Percentiles rank a stretch among this genome's conserved stretches.
These are phyloP conservation scores for Phytophthora colocasiae DNA, from an alignment of 352 stramenopile species.

Conservation along the genomic window DNA sequence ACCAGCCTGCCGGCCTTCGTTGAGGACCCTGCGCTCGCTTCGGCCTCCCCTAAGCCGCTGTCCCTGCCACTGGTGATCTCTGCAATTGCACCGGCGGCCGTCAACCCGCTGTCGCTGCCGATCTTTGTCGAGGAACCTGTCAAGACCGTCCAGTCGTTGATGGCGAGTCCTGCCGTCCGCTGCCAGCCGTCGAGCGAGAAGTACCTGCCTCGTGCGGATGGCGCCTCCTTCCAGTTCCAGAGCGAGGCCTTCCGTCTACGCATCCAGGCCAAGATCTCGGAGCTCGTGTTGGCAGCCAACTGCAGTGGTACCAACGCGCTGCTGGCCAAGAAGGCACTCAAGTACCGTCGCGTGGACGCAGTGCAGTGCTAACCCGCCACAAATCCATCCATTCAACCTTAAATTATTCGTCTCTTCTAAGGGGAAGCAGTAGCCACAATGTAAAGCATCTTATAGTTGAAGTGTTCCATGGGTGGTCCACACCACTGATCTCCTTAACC, in stretches of 20 bases:
- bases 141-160: constrained; percentile 1
- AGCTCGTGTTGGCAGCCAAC: constrained; percentile 28
- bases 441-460: too few relatives aligned
- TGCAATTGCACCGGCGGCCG: neutral
- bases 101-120: constrained; percentile 8
- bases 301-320: constrained; percentile 42
- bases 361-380: neutral
- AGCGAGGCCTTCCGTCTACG: constrained; percentile 45
- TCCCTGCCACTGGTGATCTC: constrained; percentile 4
- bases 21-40: constrained; percentile 15
- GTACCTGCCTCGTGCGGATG: constrained; percentile 3
- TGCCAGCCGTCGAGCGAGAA: constrained; percentile 4
- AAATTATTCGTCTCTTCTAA: too few relatives aligned
- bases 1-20: constrained; percentile 15
- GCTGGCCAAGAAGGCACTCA: constrained; percentile 56
- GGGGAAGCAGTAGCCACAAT: too few relatives aligned
- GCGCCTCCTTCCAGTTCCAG: constrained; percentile 51
- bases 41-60: constrained; percentile 2
- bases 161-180: neutral
- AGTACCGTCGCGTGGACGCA: constrained; percentile 49
- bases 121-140: constrained; percentile 15
- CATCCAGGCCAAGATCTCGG: constrained; percentile 35
- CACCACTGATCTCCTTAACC: neutral
- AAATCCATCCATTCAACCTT: too few relatives aligned
- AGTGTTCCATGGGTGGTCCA: too few relatives aligned